Conservation (phyloP, 192 early-diverging fungal genomes). For the Coemansia sp. region DNA sequence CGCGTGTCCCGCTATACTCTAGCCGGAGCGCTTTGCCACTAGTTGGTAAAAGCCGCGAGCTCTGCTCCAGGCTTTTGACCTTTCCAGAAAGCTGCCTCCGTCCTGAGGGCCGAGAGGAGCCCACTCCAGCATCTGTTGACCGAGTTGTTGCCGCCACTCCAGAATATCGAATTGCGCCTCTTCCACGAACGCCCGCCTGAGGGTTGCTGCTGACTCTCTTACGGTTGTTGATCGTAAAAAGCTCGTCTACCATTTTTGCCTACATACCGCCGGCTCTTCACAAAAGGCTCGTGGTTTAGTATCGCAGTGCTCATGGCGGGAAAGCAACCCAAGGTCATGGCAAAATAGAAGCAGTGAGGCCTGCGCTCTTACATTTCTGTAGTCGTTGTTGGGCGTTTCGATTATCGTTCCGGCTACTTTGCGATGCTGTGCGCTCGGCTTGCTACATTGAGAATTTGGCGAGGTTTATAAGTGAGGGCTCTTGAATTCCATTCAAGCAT, state of each 20-base stretch:
- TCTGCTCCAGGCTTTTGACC: not conserved
- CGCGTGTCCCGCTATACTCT: not conserved
- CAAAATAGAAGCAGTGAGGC: not conserved
- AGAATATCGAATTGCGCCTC: not conserved
- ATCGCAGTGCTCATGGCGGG: not conserved
- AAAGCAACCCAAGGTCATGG: not conserved
- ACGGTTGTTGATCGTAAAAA: not conserved
- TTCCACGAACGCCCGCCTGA: not conserved
- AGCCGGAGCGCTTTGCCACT: not conserved
- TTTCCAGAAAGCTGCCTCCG: not conserved
- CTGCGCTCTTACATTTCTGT: not conserved
- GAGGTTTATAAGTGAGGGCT: not conserved
- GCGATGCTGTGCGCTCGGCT: not conserved
- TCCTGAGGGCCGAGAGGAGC: not conserved
- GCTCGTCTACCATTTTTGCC: not conserved
- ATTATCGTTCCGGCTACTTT: not conserved
- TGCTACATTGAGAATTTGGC: not conserved
- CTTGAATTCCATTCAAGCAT: not conserved
- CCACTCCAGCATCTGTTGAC: not conserved
- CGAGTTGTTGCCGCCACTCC: not conserved
- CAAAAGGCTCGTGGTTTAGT: not conserved
- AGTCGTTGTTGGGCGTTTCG: constrained; percentile 2
- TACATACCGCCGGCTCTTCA: not conserved
- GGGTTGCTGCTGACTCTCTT: not conserved
- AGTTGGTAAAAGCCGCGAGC: not conserved